Conservation (phyloP, 768 basidiomycete species). For the Hemileccinum impolitum region DNA sequence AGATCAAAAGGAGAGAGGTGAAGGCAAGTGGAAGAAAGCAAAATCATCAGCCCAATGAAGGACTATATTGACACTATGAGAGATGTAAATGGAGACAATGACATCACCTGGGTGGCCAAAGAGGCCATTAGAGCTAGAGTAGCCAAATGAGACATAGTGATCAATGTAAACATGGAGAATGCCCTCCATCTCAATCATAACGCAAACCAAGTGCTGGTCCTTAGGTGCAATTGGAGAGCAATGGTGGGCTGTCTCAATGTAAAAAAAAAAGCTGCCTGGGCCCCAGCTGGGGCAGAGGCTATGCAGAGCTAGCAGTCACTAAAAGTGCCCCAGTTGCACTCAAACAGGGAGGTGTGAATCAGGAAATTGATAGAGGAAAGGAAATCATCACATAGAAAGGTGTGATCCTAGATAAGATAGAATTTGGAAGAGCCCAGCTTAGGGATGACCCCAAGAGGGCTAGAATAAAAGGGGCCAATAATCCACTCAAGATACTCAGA, state of each 20-base stretch:
- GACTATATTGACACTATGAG: slow-evolving; percentile 12
- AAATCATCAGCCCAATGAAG: slow-evolving; percentile 40
- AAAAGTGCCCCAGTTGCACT: slow-evolving; percentile 35
- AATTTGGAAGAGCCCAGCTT: slow-evolving; percentile 30
- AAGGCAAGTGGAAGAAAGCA: not conserved
- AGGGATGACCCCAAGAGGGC: slow-evolving; percentile 38
- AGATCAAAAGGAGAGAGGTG: too few relatives aligned
- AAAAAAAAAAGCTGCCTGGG: slow-evolving; percentile 28
- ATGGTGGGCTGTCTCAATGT: not conserved
- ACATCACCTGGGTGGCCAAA: slow-evolving; percentile 34
- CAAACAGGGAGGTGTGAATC: slow-evolving; percentile 25
- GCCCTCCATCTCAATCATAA: not conserved
- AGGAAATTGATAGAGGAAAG: slow-evolving; percentile 27
- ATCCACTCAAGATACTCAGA: slow-evolving; percentile 23
- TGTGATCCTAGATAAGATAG: slow-evolving; percentile 31
- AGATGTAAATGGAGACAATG: slow-evolving; percentile 21
- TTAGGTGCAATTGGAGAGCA: not conserved
- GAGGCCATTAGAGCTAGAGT: slow-evolving; percentile 24
- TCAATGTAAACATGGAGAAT: slow-evolving; percentile 6
- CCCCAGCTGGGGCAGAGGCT: slow-evolving; percentile 29
- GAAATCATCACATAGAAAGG: slow-evolving; percentile 15
- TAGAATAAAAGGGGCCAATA: slow-evolving; percentile 41
- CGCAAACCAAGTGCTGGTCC: not conserved
- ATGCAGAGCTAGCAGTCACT: slow-evolving; percentile 22
- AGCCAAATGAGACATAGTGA: slow-evolving; percentile 21